Conservation (phyloP, 768 basidiomycete genomes). For the Leccinum rimulosum region DNA sequence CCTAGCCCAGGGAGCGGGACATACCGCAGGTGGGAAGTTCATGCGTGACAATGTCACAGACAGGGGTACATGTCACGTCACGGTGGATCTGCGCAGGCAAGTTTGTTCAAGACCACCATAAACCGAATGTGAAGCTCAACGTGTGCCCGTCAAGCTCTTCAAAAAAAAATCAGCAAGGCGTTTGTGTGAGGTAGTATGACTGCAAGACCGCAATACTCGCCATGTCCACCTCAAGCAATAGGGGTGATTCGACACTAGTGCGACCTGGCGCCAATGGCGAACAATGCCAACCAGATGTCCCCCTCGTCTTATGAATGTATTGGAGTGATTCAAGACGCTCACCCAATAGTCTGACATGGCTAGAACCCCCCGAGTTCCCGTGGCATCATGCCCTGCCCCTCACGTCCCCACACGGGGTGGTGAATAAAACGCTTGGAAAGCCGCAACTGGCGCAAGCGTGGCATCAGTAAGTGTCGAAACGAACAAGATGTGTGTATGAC, state of each 20-base stretch:
- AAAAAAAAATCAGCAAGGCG: constrained; percentile 21
- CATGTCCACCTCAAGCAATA: constrained; percentile 7
- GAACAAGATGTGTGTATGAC: constrained; percentile 19
- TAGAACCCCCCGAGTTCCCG: background rate
- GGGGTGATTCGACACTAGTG: constrained; percentile 2
- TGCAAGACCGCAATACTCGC: constrained; percentile 11
- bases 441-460: constrained; percentile 16
- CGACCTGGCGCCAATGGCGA: background rate
- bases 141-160: constrained; percentile 27
- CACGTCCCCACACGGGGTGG: constrained; percentile 5
- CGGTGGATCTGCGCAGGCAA: constrained; percentile 26
- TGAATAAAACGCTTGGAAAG: constrained; percentile 14
- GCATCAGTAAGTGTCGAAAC: constrained; percentile 24
- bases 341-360: constrained; percentile 20
- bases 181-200: constrained; percentile 30
- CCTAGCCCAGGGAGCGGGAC: too few species aligned
- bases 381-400: constrained; percentile 5
- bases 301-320: constrained; percentile 22
- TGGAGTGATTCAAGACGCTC: constrained; percentile 34
- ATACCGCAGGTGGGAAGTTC: constrained; percentile 8
- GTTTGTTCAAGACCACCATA: constrained; percentile 28
- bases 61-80: constrained; percentile 31
- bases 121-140: constrained; percentile 26
- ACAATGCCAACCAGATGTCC: constrained; percentile 15
- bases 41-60: constrained; percentile 26